Percentiles rank a stretch among this genome's conserved stretches.
phyloP scores from a whole-genome alignment of 257 asterid species.

The Linderniella brevidens region DNA sequence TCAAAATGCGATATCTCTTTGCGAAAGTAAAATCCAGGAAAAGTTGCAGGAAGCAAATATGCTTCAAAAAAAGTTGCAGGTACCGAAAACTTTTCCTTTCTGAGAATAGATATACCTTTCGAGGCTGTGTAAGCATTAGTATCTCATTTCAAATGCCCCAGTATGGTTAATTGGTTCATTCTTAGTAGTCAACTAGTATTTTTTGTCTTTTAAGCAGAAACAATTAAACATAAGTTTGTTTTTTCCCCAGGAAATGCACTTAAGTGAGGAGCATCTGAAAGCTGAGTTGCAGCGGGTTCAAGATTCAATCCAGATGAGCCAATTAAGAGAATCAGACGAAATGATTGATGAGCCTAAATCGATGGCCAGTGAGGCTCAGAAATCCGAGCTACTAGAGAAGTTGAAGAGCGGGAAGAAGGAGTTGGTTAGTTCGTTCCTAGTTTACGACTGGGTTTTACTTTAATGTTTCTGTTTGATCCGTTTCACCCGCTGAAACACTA shows the following conservation, averaged over 20 bases:
- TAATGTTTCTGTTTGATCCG: constrained; percentile 4
- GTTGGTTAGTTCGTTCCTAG: constrained; percentile 32
- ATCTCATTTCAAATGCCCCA: not conserved
- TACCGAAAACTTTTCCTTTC: constrained; percentile 5
- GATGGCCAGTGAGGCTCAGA: constrained; percentile 26
- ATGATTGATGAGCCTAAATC: constrained; percentile 18
- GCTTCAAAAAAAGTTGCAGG: constrained; percentile 63
- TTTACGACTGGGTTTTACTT: constrained; percentile 3
- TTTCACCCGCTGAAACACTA: constrained; percentile 9
- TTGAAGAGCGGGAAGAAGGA: constrained; percentile 61
- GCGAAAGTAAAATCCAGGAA: constrained; percentile 57
- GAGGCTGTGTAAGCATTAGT: too few relatives aligned
- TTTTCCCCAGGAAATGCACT: constrained; percentile 57
- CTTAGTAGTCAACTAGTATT: not conserved
- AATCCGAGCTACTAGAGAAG: constrained; percentile 30
- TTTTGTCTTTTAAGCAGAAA: not conserved
- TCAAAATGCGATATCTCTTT: constrained; percentile 44
- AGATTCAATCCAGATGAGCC: constrained; percentile 14
- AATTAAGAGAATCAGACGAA: constrained; percentile 23
- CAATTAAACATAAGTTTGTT: constrained; percentile 5
- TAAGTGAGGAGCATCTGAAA: constrained; percentile 37
- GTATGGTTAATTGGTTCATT: not conserved
- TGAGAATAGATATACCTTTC: too few relatives aligned
- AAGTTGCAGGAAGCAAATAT: constrained; percentile 54
- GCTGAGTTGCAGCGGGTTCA: constrained; percentile 36